A percentile compares a stretch with the other conserved stretches of the same genome.
Evolutionary conservation across 345 rosid species (phyloP).

Genomic region (Melaleuca quinquenervia): DNA sequence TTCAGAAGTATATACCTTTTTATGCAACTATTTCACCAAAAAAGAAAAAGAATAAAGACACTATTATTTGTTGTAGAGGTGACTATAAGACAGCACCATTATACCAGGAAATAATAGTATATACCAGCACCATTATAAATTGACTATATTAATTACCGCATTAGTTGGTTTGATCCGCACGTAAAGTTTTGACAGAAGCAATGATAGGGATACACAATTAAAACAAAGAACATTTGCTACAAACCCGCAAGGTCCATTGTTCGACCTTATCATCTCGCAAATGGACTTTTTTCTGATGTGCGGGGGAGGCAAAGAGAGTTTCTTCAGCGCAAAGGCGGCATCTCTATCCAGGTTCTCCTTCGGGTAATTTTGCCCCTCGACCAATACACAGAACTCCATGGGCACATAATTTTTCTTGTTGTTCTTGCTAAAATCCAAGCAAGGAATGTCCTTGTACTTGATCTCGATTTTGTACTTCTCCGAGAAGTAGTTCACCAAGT

Average conservation of each 20-base stretch:
- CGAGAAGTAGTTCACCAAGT: constrained; percentile 52
- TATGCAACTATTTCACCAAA: too few relatives aligned
- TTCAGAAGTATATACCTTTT: too few relatives aligned
- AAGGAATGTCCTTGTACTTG: constrained; percentile 39
- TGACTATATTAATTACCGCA: neutral
- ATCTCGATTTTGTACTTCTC: constrained; percentile 40
- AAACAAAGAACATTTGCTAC: neutral
- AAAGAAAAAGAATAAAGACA: too few relatives aligned
- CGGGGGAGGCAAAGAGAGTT: constrained; percentile 42
- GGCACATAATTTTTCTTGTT: constrained; percentile 49
- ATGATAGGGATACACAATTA: neutral
- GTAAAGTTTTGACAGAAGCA: neutral
- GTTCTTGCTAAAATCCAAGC: constrained; percentile 56
- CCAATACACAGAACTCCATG: constrained; percentile 68
- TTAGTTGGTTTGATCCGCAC: neutral
- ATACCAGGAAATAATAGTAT: too few relatives aligned
- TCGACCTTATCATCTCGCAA: constrained; percentile 28
- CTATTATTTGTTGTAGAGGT: too few relatives aligned
- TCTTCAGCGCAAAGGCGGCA: constrained; percentile 30
- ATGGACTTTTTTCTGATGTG: constrained; percentile 29
- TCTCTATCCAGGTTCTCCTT: constrained; percentile 43
- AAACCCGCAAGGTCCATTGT: constrained; percentile 70
- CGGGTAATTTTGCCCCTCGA: constrained; percentile 73
- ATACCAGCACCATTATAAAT: too few relatives aligned
- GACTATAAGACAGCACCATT: too few relatives aligned